phyloP scores from a whole-genome alignment of 2,329 filamentous ascomycete species.

The Penicillium sp. region DNA sequence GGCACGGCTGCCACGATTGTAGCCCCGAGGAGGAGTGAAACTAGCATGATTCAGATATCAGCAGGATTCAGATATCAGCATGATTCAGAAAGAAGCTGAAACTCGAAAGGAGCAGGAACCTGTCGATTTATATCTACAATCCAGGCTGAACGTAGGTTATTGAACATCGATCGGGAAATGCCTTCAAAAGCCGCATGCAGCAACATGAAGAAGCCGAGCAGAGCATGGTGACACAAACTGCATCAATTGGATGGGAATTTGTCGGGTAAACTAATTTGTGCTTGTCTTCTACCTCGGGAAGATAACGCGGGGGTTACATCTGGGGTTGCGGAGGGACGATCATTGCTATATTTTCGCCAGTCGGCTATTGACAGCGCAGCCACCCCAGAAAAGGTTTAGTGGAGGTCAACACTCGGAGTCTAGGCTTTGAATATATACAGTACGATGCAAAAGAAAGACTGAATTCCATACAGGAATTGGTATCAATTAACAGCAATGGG shows the following conservation, averaged over 20 bases:
- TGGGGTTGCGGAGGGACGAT: slow-evolving; percentile 18
- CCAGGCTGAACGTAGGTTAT: slow-evolving; percentile 6
- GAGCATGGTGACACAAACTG: not conserved
- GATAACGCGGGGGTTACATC: slow-evolving; percentile 26
- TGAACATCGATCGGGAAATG: not conserved
- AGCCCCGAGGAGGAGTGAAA: slow-evolving; percentile 13
- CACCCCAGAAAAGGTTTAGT: not conserved
- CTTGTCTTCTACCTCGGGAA: slow-evolving; percentile 3
- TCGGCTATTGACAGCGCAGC: slow-evolving; percentile 17
- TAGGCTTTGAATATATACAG: no score
- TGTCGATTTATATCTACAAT: not conserved
- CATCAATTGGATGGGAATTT: slow-evolving; percentile 10
- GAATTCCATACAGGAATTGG: slow-evolving; percentile 10
- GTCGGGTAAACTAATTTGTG: not conserved
- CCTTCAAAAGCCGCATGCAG: slow-evolving; percentile 19
- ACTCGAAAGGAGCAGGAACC: no score
- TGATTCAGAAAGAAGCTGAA: no score
- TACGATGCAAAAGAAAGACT: not conserved
- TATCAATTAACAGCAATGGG: slow-evolving; percentile 22
- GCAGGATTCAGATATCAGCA: not conserved
- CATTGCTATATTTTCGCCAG: slow-evolving; percentile 7
- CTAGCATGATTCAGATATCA: slow-evolving; percentile 7
- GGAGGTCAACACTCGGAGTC: not conserved
- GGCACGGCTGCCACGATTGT: slow-evolving; percentile 14
- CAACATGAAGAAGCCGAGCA: not conserved